Conservation (phyloP, 805 yeast species). For the Henningerozyma blattae region DNA sequence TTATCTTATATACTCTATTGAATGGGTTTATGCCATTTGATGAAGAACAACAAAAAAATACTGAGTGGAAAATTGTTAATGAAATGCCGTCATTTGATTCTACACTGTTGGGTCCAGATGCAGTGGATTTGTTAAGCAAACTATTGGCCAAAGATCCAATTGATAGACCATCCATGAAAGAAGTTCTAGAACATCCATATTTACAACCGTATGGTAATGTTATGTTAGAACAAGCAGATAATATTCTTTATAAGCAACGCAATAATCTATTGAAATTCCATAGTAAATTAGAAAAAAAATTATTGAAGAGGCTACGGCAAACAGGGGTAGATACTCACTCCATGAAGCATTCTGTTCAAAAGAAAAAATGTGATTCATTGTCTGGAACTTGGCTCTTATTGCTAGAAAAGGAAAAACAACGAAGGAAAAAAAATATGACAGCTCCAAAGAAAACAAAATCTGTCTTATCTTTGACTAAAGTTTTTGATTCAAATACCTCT, state of each 20-base stretch:
- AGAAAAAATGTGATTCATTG: constrained; percentile 54
- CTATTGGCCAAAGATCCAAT: constrained; percentile 58
- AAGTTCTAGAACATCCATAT: constrained; percentile 40
- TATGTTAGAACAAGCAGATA: constrained; percentile 30
- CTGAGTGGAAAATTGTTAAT: constrained; percentile 47
- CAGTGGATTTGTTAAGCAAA: constrained; percentile 36
- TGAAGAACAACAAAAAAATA: constrained; percentile 57
- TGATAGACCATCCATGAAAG: constrained; percentile 43
- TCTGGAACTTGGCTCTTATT: constrained; percentile 67
- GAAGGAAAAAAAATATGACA: constrained; percentile 15
- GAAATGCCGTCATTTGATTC: constrained; percentile 51
- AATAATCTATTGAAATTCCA: constrained; percentile 35
- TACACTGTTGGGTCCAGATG: constrained; percentile 33
- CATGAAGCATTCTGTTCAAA: constrained; percentile 43
- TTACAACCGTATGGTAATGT: constrained; percentile 34
- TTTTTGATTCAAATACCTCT: constrained; percentile 13
- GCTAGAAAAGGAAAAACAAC: constrained; percentile 34
- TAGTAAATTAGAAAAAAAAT: constrained; percentile 47
- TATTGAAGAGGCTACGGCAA: constrained; percentile 46
- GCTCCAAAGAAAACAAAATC: constrained; percentile 27
- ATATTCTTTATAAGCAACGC: constrained; percentile 26
- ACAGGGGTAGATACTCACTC: constrained; percentile 53
- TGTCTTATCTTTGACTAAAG: constrained; percentile 21
- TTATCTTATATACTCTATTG: constrained; percentile 72
- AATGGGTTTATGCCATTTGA: constrained; percentile 89